Base-by-base conservation (phyloP, 169 alveolate species). In the Eimeria acervulina region DNA sequence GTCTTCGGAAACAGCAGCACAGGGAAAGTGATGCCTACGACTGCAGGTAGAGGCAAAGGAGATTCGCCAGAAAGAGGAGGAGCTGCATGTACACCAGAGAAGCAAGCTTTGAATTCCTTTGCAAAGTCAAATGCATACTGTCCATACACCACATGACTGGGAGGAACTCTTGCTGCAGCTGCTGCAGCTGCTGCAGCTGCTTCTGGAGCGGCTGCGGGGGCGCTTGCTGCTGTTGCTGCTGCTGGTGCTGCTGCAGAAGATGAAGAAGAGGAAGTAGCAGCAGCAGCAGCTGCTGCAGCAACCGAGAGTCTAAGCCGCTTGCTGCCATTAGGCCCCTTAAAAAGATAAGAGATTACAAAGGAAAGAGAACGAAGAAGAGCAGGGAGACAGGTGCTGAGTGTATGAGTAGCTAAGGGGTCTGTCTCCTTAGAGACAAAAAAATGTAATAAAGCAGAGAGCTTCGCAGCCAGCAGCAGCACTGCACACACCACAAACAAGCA, bases 181-280 rank as follows among this genome's bases (percentile, higher is more conserved):
- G 88, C 66, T 26, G 88, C 88, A 23, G 55, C 88, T 3, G 88
- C 61, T 1, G 88, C 87, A 13, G 87, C 80, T n/a, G 42, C 80
- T n/a, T 47, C 51, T 33, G 44, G 19, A 13, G 87, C 80, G 1
- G n/a, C 80, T n/a, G 83, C 51, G 2, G 44, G 33, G 21, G 66
- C n/a, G 5, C 26, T 23, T 55, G 66, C 66, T 55, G 66, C 63
- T 42, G 63, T 66, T 42, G 63, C 88, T 21, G 88, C 63, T 38
- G 88, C 88, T 26, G n/a, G n/a, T n/a, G n/a, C n/a, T n/a, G n/a
- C n/a, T n/a, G n/a, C n/a, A n/a, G n/a, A n/a, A n/a, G n/a, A n/a
- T n/a, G n/a, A n/a, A n/a, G n/a, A n/a, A n/a, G n/a, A n/a, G n/a
- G n/a, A n/a, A n/a, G n/a, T n/a, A n/a, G n/a, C n/a, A n/a, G n/a